Evolutionary conservation across 1,284 basidiomycete genomes (phyloP).

Genomic region (Paramarasmius palmivorus): DNA sequence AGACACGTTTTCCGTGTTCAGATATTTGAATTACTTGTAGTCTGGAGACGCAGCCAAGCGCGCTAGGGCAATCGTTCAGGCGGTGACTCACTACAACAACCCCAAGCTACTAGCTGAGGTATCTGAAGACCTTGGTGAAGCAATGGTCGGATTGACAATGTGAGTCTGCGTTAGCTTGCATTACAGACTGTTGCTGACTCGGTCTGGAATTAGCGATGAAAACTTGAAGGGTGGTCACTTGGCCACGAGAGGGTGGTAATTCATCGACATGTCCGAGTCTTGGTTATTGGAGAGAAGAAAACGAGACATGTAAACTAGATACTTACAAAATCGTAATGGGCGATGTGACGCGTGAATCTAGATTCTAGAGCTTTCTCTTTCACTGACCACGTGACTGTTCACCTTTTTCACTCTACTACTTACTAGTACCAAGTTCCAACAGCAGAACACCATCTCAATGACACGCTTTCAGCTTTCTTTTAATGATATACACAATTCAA

Average conservation of each 20-base stretch:
- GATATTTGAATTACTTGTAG: constrained; percentile 40
- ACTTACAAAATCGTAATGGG: no score
- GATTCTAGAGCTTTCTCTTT: no score
- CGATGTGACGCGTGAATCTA: no score
- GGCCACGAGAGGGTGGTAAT: constrained; percentile 52
- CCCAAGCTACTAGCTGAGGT: constrained; percentile 82
- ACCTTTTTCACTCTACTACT: no score
- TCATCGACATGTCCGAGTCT: neutral
- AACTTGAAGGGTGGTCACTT: constrained; percentile 64
- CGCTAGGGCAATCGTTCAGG: constrained; percentile 96
- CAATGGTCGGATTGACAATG: constrained; percentile 95
- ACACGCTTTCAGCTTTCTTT: no score
- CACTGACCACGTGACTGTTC: no score
- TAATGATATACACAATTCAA: no score
- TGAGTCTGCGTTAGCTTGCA: constrained; percentile 37
- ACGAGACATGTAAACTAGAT: no score
- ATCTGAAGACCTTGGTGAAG: constrained; percentile 85
- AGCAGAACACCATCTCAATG: no score
- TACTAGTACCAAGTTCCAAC: no score
- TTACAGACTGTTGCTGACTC: constrained; percentile 5
- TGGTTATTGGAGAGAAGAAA: no score
- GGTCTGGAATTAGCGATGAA: constrained; percentile 43
- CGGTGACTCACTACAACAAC: constrained; percentile 96
- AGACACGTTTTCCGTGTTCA: neutral
- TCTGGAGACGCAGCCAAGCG: constrained; percentile 94